phyloP scores from a whole-genome alignment of 768 basidiomycete genomes.

The Termitomyces sp. region DNA sequence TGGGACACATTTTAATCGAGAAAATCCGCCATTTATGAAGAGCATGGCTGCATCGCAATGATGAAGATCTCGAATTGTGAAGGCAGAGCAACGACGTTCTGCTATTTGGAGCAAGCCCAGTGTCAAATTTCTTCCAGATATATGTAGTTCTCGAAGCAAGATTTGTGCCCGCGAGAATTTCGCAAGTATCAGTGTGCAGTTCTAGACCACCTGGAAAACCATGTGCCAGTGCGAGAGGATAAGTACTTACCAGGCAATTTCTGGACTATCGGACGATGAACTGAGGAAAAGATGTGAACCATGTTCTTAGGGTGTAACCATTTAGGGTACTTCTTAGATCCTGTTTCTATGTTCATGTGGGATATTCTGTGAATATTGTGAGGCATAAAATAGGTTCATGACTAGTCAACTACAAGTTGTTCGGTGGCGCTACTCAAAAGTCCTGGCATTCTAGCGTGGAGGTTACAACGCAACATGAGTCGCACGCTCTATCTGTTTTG shows the following conservation, averaged over 20 bases:
- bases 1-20: neutral
- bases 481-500: neutral
- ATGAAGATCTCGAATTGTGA: neutral
- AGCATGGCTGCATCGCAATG: too few species aligned
- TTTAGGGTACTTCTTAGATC: neutral
- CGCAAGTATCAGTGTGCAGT: neutral
- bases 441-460: too few species aligned
- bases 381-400: neutral
- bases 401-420: neutral
- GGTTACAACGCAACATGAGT: neutral
- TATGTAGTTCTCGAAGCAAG: neutral
- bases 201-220: too few species aligned
- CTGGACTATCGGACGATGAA: neutral
- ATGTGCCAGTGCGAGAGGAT: neutral
- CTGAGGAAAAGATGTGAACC: neutral
- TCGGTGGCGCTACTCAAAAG: neutral
- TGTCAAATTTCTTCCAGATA: neutral
- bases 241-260: neutral
- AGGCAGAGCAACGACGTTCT: neutral
- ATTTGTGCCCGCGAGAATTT: neutral
- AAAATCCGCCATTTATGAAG: too few species aligned
- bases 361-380: neutral
- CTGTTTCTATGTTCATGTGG: neutral
- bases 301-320: neutral
- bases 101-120: neutral